Percentiles rank a stretch among this genome's conserved stretches.
These are phyloP conservation scores for Coccomyxa subellipsoidea DNA, from an alignment of 163 green algal species.

Conservation along the genomic window DNA sequence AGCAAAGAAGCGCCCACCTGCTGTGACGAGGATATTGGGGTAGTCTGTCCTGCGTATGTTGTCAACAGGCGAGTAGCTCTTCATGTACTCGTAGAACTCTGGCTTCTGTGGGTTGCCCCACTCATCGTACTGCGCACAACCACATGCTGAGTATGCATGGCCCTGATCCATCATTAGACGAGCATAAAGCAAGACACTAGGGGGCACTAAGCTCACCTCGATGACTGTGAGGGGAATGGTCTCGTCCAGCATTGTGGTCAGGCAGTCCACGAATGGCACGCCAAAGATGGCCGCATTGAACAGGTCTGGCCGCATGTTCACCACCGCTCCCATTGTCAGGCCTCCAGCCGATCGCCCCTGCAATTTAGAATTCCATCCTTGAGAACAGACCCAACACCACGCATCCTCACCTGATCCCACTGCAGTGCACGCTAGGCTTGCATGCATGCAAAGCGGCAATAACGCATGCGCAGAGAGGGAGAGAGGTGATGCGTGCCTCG, in stretches of 20 bases:
- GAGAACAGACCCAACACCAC: no score
- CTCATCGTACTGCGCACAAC: constrained; percentile 52
- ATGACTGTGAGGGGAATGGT: constrained; percentile 89
- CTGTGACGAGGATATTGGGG: constrained; percentile 88
- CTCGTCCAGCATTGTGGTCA: constrained; percentile 95
- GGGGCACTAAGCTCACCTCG: constrained; percentile 36
- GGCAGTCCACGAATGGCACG: constrained; percentile 85
- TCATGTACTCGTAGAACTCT: constrained; percentile 84
- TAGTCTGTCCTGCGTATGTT: constrained; percentile 70
- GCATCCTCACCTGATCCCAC: no score
- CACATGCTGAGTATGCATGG: no score
- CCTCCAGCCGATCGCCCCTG: constrained; percentile 67
- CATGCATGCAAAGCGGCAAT: not conserved
- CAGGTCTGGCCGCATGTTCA: constrained; percentile 80
- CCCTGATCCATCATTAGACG: no score
- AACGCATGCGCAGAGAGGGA: no score
- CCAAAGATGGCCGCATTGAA: constrained; percentile 73
- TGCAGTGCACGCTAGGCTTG: no score
- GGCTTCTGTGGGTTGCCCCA: constrained; percentile 72
- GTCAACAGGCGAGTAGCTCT: constrained; percentile 79
- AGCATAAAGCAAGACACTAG: not conserved
- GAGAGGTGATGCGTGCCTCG: no score
- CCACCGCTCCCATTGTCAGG: constrained; percentile 66
- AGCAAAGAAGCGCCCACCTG: constrained; percentile 32
- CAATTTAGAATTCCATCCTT: not conserved